Conservation (phyloP, 1,284 basidiomycete species). For the Prillingera fragicola region DNA sequence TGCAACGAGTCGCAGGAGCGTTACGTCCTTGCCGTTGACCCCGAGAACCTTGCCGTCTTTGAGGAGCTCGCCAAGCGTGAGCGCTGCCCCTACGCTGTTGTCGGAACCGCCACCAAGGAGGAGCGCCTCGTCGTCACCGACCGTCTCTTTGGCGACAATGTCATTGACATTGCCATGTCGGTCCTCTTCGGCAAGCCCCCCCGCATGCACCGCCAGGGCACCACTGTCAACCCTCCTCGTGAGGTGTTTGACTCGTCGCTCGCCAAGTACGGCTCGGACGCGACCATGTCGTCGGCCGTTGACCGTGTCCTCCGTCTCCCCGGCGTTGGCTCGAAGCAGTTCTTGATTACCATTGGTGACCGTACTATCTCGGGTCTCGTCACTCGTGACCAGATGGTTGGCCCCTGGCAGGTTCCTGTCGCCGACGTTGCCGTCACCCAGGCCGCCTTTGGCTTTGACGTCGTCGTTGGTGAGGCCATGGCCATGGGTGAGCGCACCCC, state of each 20-base stretch:
- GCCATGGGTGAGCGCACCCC: conserved; percentile 96
- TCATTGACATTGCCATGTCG: conserved; percentile 88
- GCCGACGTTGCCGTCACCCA: conserved; percentile 96
- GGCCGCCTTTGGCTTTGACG: conserved; percentile 85
- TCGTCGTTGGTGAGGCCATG: conserved; percentile 87
- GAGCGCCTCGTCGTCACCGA: conserved; percentile 86
- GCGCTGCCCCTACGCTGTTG: conserved; percentile 80
- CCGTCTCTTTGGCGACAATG: conserved; percentile 68
- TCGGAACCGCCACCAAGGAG: conserved; percentile 76
- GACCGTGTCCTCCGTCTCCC: conserved; percentile 84
- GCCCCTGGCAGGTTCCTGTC: conserved; percentile 96
- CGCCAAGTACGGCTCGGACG: conserved; percentile 56
- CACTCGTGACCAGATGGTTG: conserved; percentile 96
- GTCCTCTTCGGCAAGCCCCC: conserved; percentile 96
- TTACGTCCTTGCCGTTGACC: conserved; percentile 83
- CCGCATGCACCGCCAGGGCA: conserved; percentile 75
- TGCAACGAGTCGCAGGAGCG: conserved; percentile 99
- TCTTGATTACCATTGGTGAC: conserved; percentile 98
- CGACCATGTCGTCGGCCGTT: conserved; percentile 57
- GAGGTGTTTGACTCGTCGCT: conserved; percentile 69
- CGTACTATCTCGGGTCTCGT: conserved; percentile 91
- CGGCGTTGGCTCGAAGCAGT: conserved; percentile 89
- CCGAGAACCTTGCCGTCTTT: conserved; percentile 58
- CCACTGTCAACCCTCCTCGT: conserved; percentile 54
- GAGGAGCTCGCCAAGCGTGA: conserved; percentile 77